phyloP scores from a whole-genome alignment of 768 basidiomycete species.

The Hericium erinaceus region DNA sequence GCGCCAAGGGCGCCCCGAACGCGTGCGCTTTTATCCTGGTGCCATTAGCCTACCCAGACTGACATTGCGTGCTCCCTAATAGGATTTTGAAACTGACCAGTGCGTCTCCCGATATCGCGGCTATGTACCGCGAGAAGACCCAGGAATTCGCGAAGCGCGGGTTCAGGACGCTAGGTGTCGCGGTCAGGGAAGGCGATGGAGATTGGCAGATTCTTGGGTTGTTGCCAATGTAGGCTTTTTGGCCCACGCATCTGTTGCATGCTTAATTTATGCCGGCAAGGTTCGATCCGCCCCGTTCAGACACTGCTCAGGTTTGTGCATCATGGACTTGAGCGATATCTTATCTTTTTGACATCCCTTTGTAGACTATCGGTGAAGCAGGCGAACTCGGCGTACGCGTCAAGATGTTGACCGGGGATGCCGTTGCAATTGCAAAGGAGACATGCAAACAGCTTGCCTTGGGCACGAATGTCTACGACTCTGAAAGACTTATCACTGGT shows the following conservation, averaged over 20 bases:
- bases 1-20: slow-evolving; percentile 39
- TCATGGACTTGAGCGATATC: neutral
- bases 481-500: slow-evolving; percentile 33
- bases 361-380: slow-evolving; percentile 34
- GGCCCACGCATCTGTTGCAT: neutral
- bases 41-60: neutral
- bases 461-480: slow-evolving; percentile 38
- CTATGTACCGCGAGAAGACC: slow-evolving; percentile 25
- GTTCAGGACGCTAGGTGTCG: slow-evolving; percentile 36
- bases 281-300: slow-evolving; percentile 37
- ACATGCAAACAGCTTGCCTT: slow-evolving; percentile 35
- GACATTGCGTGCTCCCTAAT: neutral
- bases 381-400: slow-evolving; percentile 32
- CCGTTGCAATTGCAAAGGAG: slow-evolving; percentile 40
- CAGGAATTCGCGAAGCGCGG: slow-evolving; percentile 33
- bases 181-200: slow-evolving; percentile 32
- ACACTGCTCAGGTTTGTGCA: slow-evolving; percentile 29
- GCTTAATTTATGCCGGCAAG: slow-evolving; percentile 20
- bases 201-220: slow-evolving; percentile 37
- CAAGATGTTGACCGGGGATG: slow-evolving; percentile 45
- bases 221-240: slow-evolving; percentile 13
- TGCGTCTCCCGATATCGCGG: slow-evolving; percentile 24
- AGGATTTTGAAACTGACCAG: slow-evolving; percentile 34
- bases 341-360: neutral
- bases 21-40: slow-evolving; percentile 17